These are phyloP conservation scores for Volvox carteri DNA, from an alignment of 163 green algal genomes.

Conservation along the genomic window DNA sequence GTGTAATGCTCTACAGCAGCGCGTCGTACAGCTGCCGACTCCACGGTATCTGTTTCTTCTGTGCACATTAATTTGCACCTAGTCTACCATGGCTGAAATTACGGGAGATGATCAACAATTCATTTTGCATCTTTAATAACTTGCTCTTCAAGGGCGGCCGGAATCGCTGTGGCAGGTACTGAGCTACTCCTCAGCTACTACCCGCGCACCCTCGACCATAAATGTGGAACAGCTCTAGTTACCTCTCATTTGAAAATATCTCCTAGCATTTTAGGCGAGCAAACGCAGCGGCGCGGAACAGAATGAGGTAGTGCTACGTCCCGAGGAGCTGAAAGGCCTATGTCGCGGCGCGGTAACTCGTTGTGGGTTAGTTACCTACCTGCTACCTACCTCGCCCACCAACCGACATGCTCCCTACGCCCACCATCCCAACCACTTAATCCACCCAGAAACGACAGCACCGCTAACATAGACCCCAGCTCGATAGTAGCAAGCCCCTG, in stretches of 20 bases:
- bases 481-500: too few relatives aligned
- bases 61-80: too few relatives aligned
- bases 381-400: neutral
- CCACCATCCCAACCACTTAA: neutral
- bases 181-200: conserved; percentile 14
- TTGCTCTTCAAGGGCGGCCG: neutral
- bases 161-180: conserved; percentile 11
- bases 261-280: too few relatives aligned
- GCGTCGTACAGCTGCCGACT: conserved; percentile 27
- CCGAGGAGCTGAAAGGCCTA: neutral
- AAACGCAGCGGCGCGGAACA: too few relatives aligned
- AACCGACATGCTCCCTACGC: neutral
- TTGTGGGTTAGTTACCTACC: neutral
- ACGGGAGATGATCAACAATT: too few relatives aligned
- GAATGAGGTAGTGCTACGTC: conserved; percentile 6
- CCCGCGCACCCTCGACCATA: neutral
- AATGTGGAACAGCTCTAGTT: too few relatives aligned
- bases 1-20: neutral
- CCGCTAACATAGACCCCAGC: too few relatives aligned
- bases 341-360: neutral
- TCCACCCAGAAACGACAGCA: too few relatives aligned
- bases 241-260: too few relatives aligned
- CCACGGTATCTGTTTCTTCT: too few relatives aligned
- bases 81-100: too few relatives aligned
- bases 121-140: too few relatives aligned